phyloP scores from a whole-genome alignment of 306 rosid species.

The Pterocarpus santalinus region DNA sequence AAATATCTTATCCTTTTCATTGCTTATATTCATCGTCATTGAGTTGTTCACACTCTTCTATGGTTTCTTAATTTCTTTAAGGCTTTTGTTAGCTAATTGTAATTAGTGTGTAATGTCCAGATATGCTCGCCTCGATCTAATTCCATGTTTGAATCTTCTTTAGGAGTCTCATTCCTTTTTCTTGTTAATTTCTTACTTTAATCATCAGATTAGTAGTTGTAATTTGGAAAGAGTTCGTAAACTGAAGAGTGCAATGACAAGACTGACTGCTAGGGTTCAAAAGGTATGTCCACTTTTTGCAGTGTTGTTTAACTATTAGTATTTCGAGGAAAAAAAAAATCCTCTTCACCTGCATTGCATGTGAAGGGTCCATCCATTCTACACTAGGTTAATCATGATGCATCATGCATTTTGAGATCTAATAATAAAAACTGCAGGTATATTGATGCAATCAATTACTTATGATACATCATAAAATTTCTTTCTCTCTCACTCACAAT shows the following conservation, averaged over 20 bases:
- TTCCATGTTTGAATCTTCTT: too few relatives aligned
- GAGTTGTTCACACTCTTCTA: neutral
- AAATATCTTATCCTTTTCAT: constrained; percentile 10
- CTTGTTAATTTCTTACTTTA: too few relatives aligned
- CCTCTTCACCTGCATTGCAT: neutral
- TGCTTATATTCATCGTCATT: constrained; percentile 25
- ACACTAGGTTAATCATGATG: too few relatives aligned
- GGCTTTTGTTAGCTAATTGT: neutral
- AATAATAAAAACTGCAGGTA: too few relatives aligned
- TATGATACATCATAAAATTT: too few relatives aligned
- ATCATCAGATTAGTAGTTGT: constrained; percentile 84
- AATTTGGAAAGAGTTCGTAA: constrained; percentile 98
- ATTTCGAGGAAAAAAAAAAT: neutral
- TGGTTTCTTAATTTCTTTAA: too few relatives aligned
- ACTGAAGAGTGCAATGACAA: constrained; percentile 96
- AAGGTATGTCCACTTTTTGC: constrained; percentile 62
- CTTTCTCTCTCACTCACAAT: too few relatives aligned
- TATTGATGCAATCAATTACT: too few relatives aligned
- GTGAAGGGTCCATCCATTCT: too few relatives aligned
- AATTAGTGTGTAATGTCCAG: neutral
- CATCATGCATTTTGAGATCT: too few relatives aligned
- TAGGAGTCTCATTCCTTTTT: too few relatives aligned
- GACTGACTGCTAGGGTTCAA: constrained; percentile 97
- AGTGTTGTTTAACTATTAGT: neutral
- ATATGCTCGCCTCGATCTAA: too few relatives aligned